phyloP scores from a whole-genome alignment of 2,329 filamentous ascomycete species.

The Blastomyces parvus region DNA sequence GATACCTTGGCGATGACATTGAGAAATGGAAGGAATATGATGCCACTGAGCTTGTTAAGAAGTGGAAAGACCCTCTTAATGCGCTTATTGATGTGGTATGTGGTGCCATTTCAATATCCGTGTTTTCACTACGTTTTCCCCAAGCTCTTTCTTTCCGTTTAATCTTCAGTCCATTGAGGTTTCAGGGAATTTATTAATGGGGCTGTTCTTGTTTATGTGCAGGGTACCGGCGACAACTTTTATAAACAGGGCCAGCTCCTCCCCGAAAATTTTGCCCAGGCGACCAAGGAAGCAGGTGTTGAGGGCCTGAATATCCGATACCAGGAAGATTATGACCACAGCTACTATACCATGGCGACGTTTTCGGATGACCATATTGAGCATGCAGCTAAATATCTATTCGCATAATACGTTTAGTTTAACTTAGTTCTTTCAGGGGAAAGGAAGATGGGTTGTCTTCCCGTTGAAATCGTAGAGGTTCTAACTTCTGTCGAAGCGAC shows the following conservation, averaged over 20 bases:
- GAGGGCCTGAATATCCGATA: slow-evolving; percentile 67
- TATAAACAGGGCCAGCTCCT: slow-evolving; percentile 90
- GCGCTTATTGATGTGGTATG: slow-evolving; percentile 77
- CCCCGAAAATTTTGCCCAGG: slow-evolving; percentile 82
- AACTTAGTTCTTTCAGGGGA: slow-evolving; percentile 9
- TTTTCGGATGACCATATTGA: slow-evolving; percentile 87
- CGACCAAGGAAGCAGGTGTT: slow-evolving; percentile 65
- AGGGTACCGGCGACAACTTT: slow-evolving; percentile 91
- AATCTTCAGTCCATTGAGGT: not conserved
- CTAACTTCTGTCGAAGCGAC: slow-evolving; percentile 21
- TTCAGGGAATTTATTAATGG: not conserved
- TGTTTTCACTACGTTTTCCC: not conserved
- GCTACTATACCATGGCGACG: slow-evolving; percentile 89
- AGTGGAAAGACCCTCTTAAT: slow-evolving; percentile 63
- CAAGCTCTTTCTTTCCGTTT: not conserved
- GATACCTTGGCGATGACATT: slow-evolving; percentile 68
- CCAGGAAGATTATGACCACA: slow-evolving; percentile 90
- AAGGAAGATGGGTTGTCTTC: slow-evolving; percentile 12
- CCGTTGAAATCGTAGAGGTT: slow-evolving; percentile 8
- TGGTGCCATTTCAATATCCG: slow-evolving; percentile 17
- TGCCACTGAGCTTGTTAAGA: slow-evolving; percentile 76
- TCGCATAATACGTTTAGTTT: slow-evolving; percentile 43
- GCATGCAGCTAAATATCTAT: slow-evolving; percentile 78
- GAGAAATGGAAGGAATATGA: slow-evolving; percentile 82
- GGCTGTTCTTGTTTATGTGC: not conserved